Evolutionary conservation across 805 yeast species (phyloP).

Genomic region (Candida quercuum): DNA sequence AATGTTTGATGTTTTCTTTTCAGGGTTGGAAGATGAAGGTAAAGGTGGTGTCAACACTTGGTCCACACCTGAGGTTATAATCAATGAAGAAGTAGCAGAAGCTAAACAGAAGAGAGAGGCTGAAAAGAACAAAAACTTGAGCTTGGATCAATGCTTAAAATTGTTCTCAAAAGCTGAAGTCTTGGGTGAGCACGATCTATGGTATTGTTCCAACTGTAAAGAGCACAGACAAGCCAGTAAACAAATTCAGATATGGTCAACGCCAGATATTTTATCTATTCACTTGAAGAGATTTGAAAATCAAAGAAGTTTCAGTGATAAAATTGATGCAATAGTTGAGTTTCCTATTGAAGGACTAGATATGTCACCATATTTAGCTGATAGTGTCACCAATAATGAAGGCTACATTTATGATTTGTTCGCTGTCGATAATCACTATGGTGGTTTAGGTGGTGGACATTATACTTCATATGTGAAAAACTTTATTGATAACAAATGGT

Average conservation of each 20-base stretch:
- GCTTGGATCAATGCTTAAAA: conserved; percentile 69
- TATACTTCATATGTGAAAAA: conserved; percentile 88
- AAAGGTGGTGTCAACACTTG: conserved; percentile 50
- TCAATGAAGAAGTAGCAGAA: conserved; percentile 51
- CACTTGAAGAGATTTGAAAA: conserved; percentile 89
- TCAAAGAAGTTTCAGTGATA: conserved; percentile 80
- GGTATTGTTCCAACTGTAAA: conserved; percentile 91
- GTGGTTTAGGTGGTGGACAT: conserved; percentile 97
- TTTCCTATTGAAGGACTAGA: conserved; percentile 86
- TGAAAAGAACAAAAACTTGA: conserved; percentile 35
- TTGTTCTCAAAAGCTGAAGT: conserved; percentile 78
- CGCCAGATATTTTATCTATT: conserved; percentile 85
- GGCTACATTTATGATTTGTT: conserved; percentile 69
- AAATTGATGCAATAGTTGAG: conserved; percentile 77
- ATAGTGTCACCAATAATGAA: conserved; percentile 21
- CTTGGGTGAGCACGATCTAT: conserved; percentile 79
- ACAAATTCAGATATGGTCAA: conserved; percentile 86
- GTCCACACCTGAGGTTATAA: conserved; percentile 43
- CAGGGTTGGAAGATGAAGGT: conserved; percentile 38
- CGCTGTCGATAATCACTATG: conserved; percentile 94
- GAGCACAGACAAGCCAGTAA: conserved; percentile 90
- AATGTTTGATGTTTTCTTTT: conserved; percentile 46
- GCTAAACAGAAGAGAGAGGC: conserved; percentile 29
- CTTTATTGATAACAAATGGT: conserved; percentile 74
- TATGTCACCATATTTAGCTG: conserved; percentile 51